Percentiles rank a stretch among this genome's conserved stretches.
Evolutionary conservation across 495 filamentous ascomycete species (phyloP).

Genomic region (Thermothielavioides terrestris): DNA sequence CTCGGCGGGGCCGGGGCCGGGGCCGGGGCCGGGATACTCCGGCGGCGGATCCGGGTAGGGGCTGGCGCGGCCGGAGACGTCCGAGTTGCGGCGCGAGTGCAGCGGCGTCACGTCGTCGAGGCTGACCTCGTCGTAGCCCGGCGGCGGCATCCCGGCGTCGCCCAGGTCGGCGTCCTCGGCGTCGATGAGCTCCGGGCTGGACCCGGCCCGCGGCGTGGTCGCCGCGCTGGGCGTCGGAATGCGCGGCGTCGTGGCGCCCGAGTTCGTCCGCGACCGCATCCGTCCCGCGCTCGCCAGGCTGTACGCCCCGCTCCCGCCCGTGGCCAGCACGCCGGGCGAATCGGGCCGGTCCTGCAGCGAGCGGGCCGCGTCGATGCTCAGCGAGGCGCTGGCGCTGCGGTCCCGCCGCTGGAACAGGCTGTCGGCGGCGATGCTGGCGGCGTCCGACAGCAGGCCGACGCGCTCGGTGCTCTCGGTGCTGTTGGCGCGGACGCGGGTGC

Average conservation of each 20-base stretch:
- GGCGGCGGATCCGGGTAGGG: slow-evolving; percentile 41
- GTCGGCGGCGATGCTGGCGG: slow-evolving; percentile 48
- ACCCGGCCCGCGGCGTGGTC: slow-evolving; percentile 24
- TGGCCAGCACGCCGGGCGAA: slow-evolving; percentile 13
- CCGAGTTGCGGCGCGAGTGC: slow-evolving; percentile 24
- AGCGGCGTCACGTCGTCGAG: slow-evolving; percentile 31
- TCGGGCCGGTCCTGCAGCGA: slow-evolving; percentile 12
- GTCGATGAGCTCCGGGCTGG: slow-evolving; percentile 36
- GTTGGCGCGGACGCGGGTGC: slow-evolving; percentile 72
- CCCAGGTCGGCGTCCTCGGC: slow-evolving; percentile 40
- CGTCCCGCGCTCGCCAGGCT: slow-evolving; percentile 15
- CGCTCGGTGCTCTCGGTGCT: slow-evolving; percentile 65
- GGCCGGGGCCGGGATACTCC: slow-evolving; percentile 35
- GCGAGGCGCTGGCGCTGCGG: slow-evolving; percentile 31
- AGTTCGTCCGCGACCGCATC: slow-evolving; percentile 23
- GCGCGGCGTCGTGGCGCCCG: slow-evolving; percentile 1
- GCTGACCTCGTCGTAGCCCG: slow-evolving; percentile 49
- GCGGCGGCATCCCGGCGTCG: slow-evolving; percentile 42
- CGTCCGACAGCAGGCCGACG: slow-evolving; percentile 62
- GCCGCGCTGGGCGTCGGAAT: not conserved
- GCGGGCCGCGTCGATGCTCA: slow-evolving; percentile 39
- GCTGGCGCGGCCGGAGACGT: slow-evolving; percentile 19
- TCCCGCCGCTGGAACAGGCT: slow-evolving; percentile 34
- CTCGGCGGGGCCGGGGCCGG: not conserved
- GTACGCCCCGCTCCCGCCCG: slow-evolving; percentile 16